phyloP scores from a whole-genome alignment of 768 basidiomycete genomes.

The Guyanaporus albipodus region DNA sequence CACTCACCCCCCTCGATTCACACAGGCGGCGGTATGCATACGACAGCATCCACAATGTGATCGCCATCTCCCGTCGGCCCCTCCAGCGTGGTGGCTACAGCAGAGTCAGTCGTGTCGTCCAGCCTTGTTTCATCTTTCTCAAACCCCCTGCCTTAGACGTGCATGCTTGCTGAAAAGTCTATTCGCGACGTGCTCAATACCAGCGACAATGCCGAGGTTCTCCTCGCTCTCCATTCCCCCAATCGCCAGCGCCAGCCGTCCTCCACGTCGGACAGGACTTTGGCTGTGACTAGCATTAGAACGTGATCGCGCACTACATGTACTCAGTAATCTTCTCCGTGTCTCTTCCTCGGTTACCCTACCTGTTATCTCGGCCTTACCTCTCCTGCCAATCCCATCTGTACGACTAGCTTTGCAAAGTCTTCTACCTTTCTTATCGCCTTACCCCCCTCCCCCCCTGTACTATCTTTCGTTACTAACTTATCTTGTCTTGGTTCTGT shows the following conservation, averaged over 20 bases:
- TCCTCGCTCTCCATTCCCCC: conserved; percentile 59
- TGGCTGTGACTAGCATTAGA: conserved; percentile 19
- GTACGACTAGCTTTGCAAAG: conserved; percentile 23
- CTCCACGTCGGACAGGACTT: conserved; percentile 15
- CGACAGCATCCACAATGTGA: conserved; percentile 78
- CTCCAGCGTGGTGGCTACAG: conserved; percentile 55
- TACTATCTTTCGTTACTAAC: conserved; percentile 18
- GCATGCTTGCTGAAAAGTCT: conserved; percentile 66
- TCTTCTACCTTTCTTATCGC: background rate
- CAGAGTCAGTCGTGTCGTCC: conserved; percentile 36
- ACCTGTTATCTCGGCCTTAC: conserved; percentile 1
- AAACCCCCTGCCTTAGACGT: conserved; percentile 43
- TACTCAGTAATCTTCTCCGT: background rate
- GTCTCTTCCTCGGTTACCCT: background rate
- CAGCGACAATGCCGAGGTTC: conserved; percentile 58
- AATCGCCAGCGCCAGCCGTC: conserved; percentile 12
- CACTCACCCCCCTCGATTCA: conserved; percentile 6
- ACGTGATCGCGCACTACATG: conserved; percentile 20
- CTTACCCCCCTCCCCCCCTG: conserved; percentile 13
- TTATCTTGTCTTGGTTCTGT: conserved; percentile 12
- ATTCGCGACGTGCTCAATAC: conserved; percentile 66
- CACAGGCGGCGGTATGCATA: conserved; percentile 69
- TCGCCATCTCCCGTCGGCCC: conserved; percentile 62
- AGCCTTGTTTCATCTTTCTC: background rate
- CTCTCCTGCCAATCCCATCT: conserved; percentile 17